Percentiles rank a stretch among this genome's conserved stretches.
phyloP scores from a whole-genome alignment of 164 flowering plant species.

The Tetrastigma voinierianum region DNA sequence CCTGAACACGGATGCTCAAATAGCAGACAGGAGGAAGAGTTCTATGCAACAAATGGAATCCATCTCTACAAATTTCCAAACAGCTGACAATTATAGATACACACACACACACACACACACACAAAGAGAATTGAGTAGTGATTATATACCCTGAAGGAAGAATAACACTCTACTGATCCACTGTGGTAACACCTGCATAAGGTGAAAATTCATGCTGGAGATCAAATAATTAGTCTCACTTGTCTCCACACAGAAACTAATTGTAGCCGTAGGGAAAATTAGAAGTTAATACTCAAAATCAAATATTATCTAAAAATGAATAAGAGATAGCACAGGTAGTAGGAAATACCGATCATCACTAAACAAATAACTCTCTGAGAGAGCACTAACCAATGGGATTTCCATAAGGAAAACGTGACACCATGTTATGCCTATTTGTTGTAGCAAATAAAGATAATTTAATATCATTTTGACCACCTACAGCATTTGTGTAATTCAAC shows the following conservation, averaged over 20 bases:
- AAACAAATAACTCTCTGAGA: constrained; percentile 69
- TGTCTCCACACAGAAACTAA: too few species aligned
- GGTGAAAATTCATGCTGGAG: background rate
- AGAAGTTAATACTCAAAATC: background rate
- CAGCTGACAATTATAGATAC: too few species aligned
- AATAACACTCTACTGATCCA: constrained; percentile 80
- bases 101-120: too few species aligned
- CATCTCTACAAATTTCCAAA: background rate
- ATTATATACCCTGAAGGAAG: constrained; percentile 90
- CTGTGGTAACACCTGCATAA: constrained; percentile 88
- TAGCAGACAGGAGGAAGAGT: background rate
- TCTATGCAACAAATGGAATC: background rate
- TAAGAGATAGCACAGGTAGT: background rate
- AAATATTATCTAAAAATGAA: background rate
- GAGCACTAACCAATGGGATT: constrained; percentile 81
- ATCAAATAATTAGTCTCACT: background rate
- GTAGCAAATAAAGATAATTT: background rate
- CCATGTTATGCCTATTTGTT: background rate
- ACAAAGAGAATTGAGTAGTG: background rate
- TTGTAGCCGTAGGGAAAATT: too few species aligned
- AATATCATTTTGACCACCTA: constrained; percentile 35
- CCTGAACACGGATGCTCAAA: constrained; percentile 39
- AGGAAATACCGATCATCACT: constrained; percentile 73
- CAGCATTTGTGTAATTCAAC: constrained; percentile 99
- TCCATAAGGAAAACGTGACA: constrained; percentile 34